Base-by-base conservation (phyloP, 2,329 filamentous ascomycete species). In the Alternaria metachromatica region DNA sequence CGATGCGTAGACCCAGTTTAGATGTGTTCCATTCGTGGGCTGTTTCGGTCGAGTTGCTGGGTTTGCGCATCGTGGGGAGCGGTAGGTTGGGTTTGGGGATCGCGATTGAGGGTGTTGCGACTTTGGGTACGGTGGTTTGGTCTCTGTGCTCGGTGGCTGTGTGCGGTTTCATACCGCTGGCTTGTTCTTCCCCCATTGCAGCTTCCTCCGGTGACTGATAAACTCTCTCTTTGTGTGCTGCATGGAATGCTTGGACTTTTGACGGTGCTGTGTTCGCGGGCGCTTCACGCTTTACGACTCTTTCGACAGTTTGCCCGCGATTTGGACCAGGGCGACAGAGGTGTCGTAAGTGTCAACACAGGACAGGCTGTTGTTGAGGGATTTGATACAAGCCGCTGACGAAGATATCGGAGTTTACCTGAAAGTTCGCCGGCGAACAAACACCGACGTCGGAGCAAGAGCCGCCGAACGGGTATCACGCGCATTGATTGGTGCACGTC, bases 1-100 rank as follows among this genome's bases (percentile, higher is more conserved):
- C 87, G 12, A 96, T 76, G 56, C 93, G 87, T 68, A 86, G 79
- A 13, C 86, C 87, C 59, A 97, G 80, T 70, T 92, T 90, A 68
- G 88, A 87, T 23, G 92, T 94, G 79, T 96, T 96, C 91, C 92
- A 95, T 58, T 60, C 45, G 9, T 44, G 23, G 28, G 60, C 25
- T 46, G 53, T 48, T 57, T 69, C 66, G 18, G 5, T 51, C 25
- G 58, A 30, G 28, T 46, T 30, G 28, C 46, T 58, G 15, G 62
- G 30, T 33, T 58, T 48, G 10, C 55, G 51, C 43, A 57, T 43
- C 13, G 37, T 25, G 26, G 60, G 58, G 7, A 63, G 25, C 20
- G 65, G 46, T 4, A 66, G 43, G 25, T 57, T 67, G 30, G 65
- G 43, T 5, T 57, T 60, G 7, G 55, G 58, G 13, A 62, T 55